Conservation (phyloP, 2,329 filamentous ascomycete genomes). For the Sporothrix luriei region DNA sequence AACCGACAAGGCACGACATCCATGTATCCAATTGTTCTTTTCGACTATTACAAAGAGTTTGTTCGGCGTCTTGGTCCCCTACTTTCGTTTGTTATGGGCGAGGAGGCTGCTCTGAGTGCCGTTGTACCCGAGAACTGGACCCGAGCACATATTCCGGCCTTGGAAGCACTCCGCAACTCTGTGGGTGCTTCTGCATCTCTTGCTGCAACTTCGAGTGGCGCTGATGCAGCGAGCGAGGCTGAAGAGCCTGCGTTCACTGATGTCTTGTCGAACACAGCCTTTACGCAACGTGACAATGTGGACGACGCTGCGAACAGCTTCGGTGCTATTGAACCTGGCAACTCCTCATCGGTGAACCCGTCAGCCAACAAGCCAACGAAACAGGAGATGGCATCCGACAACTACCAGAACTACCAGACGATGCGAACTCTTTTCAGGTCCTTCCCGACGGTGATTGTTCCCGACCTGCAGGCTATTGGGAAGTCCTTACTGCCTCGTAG, state of each 20-base stretch:
- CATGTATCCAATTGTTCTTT: slow-evolving; percentile 77
- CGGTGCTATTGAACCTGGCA: neutral
- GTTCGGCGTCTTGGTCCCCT: slow-evolving; percentile 75
- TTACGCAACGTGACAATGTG: slow-evolving; percentile 36
- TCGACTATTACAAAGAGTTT: slow-evolving; percentile 77
- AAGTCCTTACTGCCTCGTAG: slow-evolving; percentile 78
- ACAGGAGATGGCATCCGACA: slow-evolving; percentile 45
- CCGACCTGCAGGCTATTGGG: slow-evolving; percentile 82
- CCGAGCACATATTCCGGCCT: slow-evolving; percentile 24
- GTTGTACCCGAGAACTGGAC: slow-evolving; percentile 72
- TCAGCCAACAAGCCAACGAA: slow-evolving; percentile 48
- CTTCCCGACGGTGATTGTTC: slow-evolving; percentile 76
- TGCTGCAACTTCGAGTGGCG: neutral
- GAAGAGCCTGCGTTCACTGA: slow-evolving; percentile 33
- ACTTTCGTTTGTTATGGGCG: slow-evolving; percentile 77
- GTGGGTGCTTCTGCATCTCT: neutral
- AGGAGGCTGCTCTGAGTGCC: slow-evolving; percentile 75
- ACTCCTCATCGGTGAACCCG: neutral
- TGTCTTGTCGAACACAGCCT: slow-evolving; percentile 29
- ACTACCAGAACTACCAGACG: slow-evolving; percentile 74
- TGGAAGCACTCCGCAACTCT: slow-evolving; percentile 28
- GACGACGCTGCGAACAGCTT: slow-evolving; percentile 9
- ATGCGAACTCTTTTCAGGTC: slow-evolving; percentile 77
- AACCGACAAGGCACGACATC: slow-evolving; percentile 65
- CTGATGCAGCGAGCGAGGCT: slow-evolving; percentile 2